Base-by-base conservation (phyloP, 768 basidiomycete genomes). In the Chlorophyllum brunneum region DNA sequence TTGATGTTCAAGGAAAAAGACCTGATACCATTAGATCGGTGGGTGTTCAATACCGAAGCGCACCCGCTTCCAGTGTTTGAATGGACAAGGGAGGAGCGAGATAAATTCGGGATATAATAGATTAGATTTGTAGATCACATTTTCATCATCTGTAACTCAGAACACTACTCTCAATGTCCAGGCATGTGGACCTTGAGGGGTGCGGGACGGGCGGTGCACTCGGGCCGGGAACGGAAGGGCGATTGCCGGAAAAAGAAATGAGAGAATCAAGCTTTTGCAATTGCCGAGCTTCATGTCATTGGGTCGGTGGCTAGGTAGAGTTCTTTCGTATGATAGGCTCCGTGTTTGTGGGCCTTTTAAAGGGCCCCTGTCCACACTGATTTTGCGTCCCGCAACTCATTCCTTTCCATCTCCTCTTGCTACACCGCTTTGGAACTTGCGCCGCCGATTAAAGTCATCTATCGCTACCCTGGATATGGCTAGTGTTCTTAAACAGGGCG, bases 51-150 rank as follows among this genome's bases (percentile, higher is more conserved):
- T 56, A 83, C 82, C 1, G 82, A 83, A 65, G 91, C 88, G 4
- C 91, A 92, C 63, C 86, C 90, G 9, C 71, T 91, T 15, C 87
- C 86, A 7, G 73, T 88, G 27, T 85, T 88, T 59, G 59, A 72
- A 41, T 88, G 84, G 86, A 81, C 74, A 2, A 62, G 65, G 36
- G 70, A 70, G 58, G 82, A 87, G 63, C 77, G 70, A 55, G 60
- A 67, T 48, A 59, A 58, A 37, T 76, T 77, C 52, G 69, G 70
- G 27, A 68, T 78, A 59, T 63, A 63, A 57, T 54, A n/a, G n/a
- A 31, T 60, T 47, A 48, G 33, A 27, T 55, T 11, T 20, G 55
- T 53, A 57, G 50, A 44, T 33, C 15, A 41, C 42, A 48, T 37
- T 24, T 29, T 41, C n/a, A n/a, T n/a, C n/a, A n/a, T n/a, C n/a